A percentile compares a stretch with the other conserved stretches of the same genome.
Evolutionary conservation across 192 early-diverging fungal species (phyloP).

Genomic region (Umbelopsis ramanniana): DNA sequence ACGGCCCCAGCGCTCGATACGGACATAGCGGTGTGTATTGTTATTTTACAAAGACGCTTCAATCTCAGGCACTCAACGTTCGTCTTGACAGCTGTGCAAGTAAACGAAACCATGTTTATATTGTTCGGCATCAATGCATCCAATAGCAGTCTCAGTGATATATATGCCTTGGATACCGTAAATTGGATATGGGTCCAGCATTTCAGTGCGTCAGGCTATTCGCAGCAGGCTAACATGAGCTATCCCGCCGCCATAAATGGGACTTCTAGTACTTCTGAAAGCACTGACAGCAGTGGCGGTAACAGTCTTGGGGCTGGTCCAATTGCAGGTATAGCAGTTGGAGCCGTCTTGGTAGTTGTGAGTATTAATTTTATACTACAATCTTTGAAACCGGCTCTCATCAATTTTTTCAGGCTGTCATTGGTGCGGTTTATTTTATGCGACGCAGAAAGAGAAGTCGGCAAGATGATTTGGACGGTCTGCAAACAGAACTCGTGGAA

Average conservation of each 20-base stretch:
- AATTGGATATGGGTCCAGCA: constrained; percentile 3
- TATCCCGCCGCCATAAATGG: constrained; percentile 3
- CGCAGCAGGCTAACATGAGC: not conserved
- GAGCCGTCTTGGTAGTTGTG: not conserved
- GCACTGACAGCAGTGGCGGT: not conserved
- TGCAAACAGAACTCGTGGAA: not conserved
- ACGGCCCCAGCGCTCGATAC: not conserved
- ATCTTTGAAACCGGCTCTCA: not conserved
- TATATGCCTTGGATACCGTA: constrained; percentile 10
- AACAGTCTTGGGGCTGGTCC: not conserved
- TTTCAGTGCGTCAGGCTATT: not conserved
- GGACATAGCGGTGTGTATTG: constrained; percentile 5
- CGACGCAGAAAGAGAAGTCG: not conserved
- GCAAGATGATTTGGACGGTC: not conserved
- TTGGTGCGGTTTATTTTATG: not conserved
- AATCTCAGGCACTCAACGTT: not conserved
- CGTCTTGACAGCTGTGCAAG: constrained; percentile 5
- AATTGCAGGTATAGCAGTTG: constrained; percentile 4
- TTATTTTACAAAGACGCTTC: not conserved
- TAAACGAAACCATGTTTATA: constrained; percentile 16
- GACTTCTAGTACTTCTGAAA: not conserved
- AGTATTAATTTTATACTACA: not conserved
- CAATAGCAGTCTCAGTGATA: not conserved
- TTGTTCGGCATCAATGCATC: not conserved
- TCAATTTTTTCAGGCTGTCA: not conserved